Percentiles rank a stretch among this genome's conserved stretches.
These are phyloP conservation scores for Saccharomycopsis sp. DNA, from an alignment of 805 yeast species.

Conservation along the genomic window DNA sequence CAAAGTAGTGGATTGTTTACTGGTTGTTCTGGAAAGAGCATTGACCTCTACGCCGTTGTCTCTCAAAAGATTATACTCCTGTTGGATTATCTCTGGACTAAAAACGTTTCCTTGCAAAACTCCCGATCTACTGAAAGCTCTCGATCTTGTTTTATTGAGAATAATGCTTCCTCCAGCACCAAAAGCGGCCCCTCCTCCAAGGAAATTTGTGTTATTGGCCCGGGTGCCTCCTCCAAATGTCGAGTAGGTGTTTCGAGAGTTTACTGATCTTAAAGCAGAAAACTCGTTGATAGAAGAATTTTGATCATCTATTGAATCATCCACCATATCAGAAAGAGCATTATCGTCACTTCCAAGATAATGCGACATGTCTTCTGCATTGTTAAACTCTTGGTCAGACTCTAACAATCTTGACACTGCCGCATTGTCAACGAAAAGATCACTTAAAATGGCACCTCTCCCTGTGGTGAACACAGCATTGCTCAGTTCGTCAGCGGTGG, in stretches of 20 bases:
- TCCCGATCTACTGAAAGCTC: slow-evolving; percentile 5
- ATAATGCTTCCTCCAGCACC: no score
- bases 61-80: slow-evolving; percentile 8
- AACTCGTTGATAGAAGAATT: slow-evolving; percentile 8
- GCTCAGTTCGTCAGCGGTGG: slow-evolving; percentile 4
- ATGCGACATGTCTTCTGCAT: slow-evolving; percentile 12
- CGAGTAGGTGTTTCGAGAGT: slow-evolving; percentile 14
- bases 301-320: slow-evolving; percentile 1
- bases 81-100: slow-evolving; percentile 11
- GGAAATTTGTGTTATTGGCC: neutral
- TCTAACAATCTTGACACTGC: slow-evolving; percentile 1
- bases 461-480: slow-evolving; percentile 7
- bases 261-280: slow-evolving; percentile 12
- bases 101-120: neutral
- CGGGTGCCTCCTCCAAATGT: slow-evolving; percentile 9
- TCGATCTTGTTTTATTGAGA: slow-evolving; percentile 5
- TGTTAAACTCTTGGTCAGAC: slow-evolving; percentile 10
- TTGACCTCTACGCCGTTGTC: slow-evolving; percentile 16
- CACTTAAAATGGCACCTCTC: slow-evolving; percentile 6
- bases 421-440: neutral
- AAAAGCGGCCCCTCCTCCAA: no score
- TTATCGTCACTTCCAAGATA: neutral
- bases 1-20: slow-evolving; percentile 6
- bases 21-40: slow-evolving; percentile 7
- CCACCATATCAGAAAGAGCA: neutral